Evolutionary conservation across 169 alveolate genomes (phyloP), one percentile per base, ranked within the genome.

Genomic region (Cystoisospora suis): DNA sequence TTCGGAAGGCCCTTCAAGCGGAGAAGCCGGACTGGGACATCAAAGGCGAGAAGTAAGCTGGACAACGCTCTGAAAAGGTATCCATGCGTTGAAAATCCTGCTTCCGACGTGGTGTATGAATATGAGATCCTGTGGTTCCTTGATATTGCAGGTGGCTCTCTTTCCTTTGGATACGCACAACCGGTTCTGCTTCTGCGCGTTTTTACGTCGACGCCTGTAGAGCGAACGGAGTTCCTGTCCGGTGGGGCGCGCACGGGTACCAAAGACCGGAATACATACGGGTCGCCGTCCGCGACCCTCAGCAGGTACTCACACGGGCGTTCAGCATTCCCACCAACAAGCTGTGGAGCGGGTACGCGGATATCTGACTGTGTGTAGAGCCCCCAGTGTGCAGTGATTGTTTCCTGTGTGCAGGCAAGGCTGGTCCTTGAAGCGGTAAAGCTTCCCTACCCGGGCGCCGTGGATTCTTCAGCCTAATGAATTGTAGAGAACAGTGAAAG

Each of bases 161-260:
- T 45, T 88, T 75, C 49, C 27, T 88, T 17, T 88, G 92, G 92
- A 88, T 88, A n/a, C 81, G 75, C 45, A 88, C 92, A 40, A 49
- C 36, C 15, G 17, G 59, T 23, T n/a, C 59, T 34, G 81, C 0
- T 32, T 46, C 34, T n/a, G 92, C 92, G n/a, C 72, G 53, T 40
- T 75, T 45, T 40, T 75, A 75, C 81, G 92, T 88, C 0, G 59
- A 42, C 7, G n/a, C n/a, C 20, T 88, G 92, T 58, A 75, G 29
- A 46, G 36, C 72, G 23, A 44, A 45, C n/a, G 92, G 92, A 17
- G 92, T 88, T 0, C 92, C 92, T 2, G 75, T 88, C 15, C 92
- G 92, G 17, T 88, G 92, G 92, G 92, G 92, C 23, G 70, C 58
- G 17, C 70, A 75, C 72, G 92, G 92, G 23, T 88, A 88, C 80